Base-by-base conservation (phyloP, 768 basidiomycete genomes). In the Calocybe indica region DNA sequence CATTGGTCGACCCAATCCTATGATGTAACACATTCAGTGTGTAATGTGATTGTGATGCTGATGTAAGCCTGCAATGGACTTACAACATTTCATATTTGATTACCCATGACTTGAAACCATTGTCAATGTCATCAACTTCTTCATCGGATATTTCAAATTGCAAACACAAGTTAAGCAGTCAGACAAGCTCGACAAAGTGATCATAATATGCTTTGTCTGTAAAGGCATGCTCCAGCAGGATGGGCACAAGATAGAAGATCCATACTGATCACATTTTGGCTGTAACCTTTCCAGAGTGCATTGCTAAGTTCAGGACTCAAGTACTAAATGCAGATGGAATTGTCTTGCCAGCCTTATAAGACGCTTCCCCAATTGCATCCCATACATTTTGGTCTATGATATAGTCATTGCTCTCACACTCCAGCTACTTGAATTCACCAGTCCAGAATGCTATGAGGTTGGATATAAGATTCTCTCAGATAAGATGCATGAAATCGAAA, bases 401-500 rank as follows among this genome's bases (percentile, higher is more conserved):
- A 32, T 72, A 74, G 7, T 55, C 55, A 14, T 61, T 64, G 12
- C 11, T 32, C 0, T 62, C 62, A 5, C 55, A 33, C 34, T 71
- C 61, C 1, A 74, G 53, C 5, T 53, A 66, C 52, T 76, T 77
- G 62, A 64, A 77, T 5, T 57, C 48, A 0, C 68, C 70, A 2
- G 65, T 70, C 72, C 72, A 76, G 1, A 54, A 51, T 12, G 46
- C 12, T 30, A 76, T 54, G 1, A 80, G 60, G 42, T 69, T 72
- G 14, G 53, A 56, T 28, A 74, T 50, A 1, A 74, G 40, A 49
- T 78, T 78, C 50, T 74, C 72, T 53, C 58, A 70, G 22, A 77
- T 58, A 0, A 74, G 61, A 45, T 80, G 76, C 70, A 78, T 76
- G 57, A 75, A 73, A 42, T 79, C 74, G 50, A 69, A 67, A 0